These are phyloP conservation scores for Cyclotella cryptica DNA, from an alignment of 108 stramenopile genomes.

Conservation along the genomic window DNA sequence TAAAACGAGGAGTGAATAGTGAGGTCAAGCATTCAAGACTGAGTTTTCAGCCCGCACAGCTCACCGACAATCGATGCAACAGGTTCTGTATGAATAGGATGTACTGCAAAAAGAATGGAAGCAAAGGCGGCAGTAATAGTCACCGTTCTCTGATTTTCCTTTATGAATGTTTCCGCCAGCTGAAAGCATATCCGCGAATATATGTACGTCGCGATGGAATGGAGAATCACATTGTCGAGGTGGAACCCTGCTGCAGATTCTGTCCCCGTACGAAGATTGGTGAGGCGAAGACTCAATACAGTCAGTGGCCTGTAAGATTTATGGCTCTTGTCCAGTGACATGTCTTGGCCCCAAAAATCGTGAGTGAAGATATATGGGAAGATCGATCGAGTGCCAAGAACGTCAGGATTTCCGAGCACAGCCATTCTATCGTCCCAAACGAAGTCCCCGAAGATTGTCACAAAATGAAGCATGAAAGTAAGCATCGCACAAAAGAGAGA, in stretches of 20 bases:
- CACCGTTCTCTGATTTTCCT: not conserved
- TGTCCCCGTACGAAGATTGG: not conserved
- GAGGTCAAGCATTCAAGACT: conserved; percentile 8
- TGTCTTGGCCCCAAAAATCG: conserved; percentile 23
- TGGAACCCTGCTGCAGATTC: conserved; percentile 2
- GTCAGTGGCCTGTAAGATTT: conserved; percentile 10
- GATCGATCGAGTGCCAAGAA: not conserved
- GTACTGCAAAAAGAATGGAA: conserved; percentile 6
- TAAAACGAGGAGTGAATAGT: not conserved
- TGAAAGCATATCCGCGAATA: conserved; percentile 7
- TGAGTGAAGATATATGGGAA: not conserved
- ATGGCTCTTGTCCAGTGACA: not conserved
- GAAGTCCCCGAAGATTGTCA: conserved; percentile 18
- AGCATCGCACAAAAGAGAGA: not conserved
- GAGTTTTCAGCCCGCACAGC: no score
- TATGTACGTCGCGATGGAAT: not conserved
- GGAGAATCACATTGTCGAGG: conserved; percentile 12
- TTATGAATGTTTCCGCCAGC: not conserved
- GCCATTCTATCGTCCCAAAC: conserved; percentile 22
- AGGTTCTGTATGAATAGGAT: conserved; percentile 19
- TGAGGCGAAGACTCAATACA: conserved; percentile 4
- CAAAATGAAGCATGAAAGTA: not conserved
- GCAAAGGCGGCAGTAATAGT: not conserved
- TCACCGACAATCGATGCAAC: conserved; percentile 15
- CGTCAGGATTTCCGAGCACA: not conserved